These are phyloP conservation scores for Streptanthus diversifolius DNA, from an alignment of 345 rosid genomes.

Conservation along the genomic window DNA sequence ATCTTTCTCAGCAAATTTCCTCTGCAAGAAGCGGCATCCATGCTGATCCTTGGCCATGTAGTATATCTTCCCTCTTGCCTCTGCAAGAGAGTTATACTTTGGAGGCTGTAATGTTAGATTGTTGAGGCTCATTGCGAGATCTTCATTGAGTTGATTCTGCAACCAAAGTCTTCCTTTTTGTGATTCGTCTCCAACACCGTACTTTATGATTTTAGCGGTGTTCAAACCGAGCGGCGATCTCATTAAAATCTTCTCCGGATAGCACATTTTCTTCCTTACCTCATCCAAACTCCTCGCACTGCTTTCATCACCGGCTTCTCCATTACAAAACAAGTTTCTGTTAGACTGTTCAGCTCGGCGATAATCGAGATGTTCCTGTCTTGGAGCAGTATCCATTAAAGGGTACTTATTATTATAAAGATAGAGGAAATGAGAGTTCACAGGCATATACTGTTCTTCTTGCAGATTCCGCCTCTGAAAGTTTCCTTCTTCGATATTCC, in stretches of 20 bases:
- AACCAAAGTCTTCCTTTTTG: conserved; percentile 41
- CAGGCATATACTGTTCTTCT: conserved; percentile 26
- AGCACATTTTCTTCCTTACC: conserved; percentile 40
- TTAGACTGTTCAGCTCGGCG: conserved; percentile 43
- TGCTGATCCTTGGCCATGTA: conserved; percentile 72
- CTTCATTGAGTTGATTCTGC: conserved; percentile 44
- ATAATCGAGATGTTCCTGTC: conserved; percentile 48
- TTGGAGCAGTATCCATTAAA: conserved; percentile 18
- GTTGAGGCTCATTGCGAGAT: conserved; percentile 35
- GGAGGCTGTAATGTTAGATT: conserved; percentile 45
- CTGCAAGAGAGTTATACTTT: conserved; percentile 50
- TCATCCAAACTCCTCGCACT: conserved; percentile 43
- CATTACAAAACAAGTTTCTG: conserved; percentile 45
- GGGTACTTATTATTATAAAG: background rate
- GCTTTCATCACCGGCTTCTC: conserved; percentile 33
- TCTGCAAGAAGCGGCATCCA: conserved; percentile 74
- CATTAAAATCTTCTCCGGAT: conserved; percentile 61
- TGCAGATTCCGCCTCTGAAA: conserved; percentile 15
- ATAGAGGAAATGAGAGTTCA: conserved; percentile 24
- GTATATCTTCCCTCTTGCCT: conserved; percentile 51
- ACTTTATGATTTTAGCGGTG: conserved; percentile 47
- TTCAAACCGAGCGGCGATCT: conserved; percentile 51
- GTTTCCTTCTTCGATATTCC: conserved; percentile 41
- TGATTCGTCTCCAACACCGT: conserved; percentile 46
- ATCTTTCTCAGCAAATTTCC: conserved; percentile 57